Evolutionary conservation across 345 rosid species (phyloP).

Genomic region (Rhizophora mangle): DNA sequence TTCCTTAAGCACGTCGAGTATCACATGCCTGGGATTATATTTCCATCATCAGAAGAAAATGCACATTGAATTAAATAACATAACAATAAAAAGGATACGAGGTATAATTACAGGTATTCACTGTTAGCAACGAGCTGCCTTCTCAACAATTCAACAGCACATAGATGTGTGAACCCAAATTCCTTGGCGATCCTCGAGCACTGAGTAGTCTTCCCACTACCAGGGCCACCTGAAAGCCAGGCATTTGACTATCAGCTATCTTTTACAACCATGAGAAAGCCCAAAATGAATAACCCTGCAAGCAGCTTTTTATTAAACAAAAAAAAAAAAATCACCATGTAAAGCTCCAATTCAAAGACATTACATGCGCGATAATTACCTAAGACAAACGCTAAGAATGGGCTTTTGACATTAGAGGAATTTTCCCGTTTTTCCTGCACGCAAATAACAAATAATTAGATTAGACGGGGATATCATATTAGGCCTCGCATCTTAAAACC

Average conservation of each 20-base stretch:
- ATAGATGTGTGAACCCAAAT: background rate
- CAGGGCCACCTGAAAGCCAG: background rate
- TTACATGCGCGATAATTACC: background rate
- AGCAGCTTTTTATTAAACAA: background rate
- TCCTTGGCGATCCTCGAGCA: background rate
- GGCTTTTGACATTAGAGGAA: background rate
- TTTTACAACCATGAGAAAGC: background rate
- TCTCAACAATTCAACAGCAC: background rate
- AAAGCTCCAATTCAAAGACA: background rate
- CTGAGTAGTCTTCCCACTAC: background rate
- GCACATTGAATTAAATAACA: background rate
- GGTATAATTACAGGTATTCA: background rate
- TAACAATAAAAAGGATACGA: background rate
- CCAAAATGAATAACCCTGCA: background rate
- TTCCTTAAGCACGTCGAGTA: background rate
- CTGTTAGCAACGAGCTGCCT: background rate
- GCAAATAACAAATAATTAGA: background rate
- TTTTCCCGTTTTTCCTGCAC: background rate
- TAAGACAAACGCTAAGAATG: constrained; percentile 1
- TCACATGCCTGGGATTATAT: background rate
- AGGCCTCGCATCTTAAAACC: background rate
- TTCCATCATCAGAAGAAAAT: background rate
- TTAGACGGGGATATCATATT: background rate
- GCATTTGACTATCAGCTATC: background rate
- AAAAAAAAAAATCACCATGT: background rate